A percentile compares a stretch with the other conserved stretches of the same genome.
Conservation (phyloP, 202 grass and related monocot species). For the Zizania palustris region DNA sequence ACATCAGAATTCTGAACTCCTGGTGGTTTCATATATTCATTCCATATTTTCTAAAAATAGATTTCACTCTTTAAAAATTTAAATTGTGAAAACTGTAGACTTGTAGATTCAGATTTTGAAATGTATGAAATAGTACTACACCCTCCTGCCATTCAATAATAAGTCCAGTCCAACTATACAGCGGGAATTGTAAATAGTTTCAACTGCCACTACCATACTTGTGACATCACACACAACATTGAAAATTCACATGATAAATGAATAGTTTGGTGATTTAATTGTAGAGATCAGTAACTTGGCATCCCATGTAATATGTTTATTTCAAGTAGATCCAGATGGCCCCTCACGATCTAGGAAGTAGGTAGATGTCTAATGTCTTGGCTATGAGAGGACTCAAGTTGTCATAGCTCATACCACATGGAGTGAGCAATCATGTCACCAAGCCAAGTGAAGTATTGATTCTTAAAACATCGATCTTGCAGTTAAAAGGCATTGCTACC, state of each 20-base stretch:
- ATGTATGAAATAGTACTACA: neutral
- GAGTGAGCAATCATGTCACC: neutral
- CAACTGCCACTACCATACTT: neutral
- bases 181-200: neutral
- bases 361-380: neutral
- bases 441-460: too few species aligned
- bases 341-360: neutral
- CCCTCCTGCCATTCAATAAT: neutral
- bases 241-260: neutral
- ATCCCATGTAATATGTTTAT: neutral
- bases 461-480: neutral
- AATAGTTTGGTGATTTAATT: neutral
- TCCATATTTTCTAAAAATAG: neutral
- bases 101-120: neutral
- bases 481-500: neutral
- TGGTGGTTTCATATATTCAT: neutral
- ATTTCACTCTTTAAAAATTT: neutral
- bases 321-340: neutral
- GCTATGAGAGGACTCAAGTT: neutral
- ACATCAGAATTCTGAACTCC: neutral
- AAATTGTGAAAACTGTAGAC: neutral
- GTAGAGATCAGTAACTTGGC: neutral
- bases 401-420: neutral
- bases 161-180: neutral
- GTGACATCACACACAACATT: neutral